Base-by-base conservation (phyloP, 305 asterid genomes). In the Solanum hybrid region DNA sequence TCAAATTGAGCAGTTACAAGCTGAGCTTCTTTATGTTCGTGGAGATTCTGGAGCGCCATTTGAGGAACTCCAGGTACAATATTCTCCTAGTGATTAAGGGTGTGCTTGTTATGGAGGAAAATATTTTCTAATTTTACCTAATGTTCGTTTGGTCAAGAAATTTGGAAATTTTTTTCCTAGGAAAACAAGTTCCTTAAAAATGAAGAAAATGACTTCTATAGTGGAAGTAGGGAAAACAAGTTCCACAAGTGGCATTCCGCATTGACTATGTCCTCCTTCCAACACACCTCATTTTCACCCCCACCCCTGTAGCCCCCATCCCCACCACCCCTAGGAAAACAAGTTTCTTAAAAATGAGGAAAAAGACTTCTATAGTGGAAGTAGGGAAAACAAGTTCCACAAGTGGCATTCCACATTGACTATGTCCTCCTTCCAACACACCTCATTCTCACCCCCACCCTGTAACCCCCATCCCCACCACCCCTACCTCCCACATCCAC, bases 1-100 rank as follows among this genome's bases (percentile, higher is more conserved):
- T 92, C 97, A 97, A 92, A 96, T 97, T 91, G 99, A 97, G 91
- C 97, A 95, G 92, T 91, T 97, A 93, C 98, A 97, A 92, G 93
- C 98, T 36, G 99, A 97, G 95, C 95, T 97, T 91, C 96, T 95
- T 84, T 97, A 89, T 91, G 91, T 94, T 40, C 98, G 98, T 61
- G 99, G 98, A 81, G 98, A 95, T 89, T 91, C 96, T 81, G 89
- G 90, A 57, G 93, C 93, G 76, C 98, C 99, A 61, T 86, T 92
- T 89, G 99, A 97, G 91, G 99, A 97, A 91, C 94, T 97, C 87
- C 96, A 97, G 91, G 99, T 97, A 93, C 87, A 74, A 42, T 64
- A 46, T 69, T 89, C 75, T 80, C 29, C 28, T 77, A 61, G 78
- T 51, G 88, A 84, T 61, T 24, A 29, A 71, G 34, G 77, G 77